Conservation (phyloP, 148 eudicot species). For the Suaeda aralocaspica region DNA sequence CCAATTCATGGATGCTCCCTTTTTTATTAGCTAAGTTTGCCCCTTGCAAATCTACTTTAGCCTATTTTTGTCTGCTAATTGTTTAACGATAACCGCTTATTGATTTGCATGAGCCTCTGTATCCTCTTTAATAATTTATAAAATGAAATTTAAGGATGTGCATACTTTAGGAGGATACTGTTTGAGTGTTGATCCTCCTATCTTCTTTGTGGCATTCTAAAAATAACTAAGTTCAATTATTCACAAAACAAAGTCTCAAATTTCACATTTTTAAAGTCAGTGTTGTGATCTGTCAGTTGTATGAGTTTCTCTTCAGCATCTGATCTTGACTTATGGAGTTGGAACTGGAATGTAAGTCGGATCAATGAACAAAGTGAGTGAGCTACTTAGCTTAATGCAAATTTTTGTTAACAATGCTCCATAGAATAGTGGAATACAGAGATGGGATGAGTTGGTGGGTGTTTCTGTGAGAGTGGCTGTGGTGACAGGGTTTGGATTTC, state of each 20-base stretch:
- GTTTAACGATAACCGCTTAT: neutral
- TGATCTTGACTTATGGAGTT: neutral
- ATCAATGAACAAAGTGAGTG: neutral
- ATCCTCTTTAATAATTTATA: neutral
- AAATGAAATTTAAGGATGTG: neutral
- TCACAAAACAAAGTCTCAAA: neutral
- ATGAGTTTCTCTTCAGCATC: neutral
- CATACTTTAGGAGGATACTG: neutral
- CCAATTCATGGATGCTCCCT: neutral
- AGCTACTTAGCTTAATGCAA: too few relatives aligned
- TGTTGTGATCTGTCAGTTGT: neutral
- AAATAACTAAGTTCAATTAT: neutral
- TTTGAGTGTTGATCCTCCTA: neutral
- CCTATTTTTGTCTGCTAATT: neutral
- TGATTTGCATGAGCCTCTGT: neutral
- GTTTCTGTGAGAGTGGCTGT: too few relatives aligned
- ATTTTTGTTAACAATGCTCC: too few relatives aligned
- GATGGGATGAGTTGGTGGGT: too few relatives aligned
- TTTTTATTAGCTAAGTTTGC: too few relatives aligned
- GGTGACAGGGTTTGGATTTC: too few relatives aligned
- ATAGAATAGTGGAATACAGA: too few relatives aligned
- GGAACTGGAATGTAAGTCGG: neutral
- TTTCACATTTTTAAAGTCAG: neutral
- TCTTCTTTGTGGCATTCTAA: neutral
- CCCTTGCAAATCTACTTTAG: too few relatives aligned